These are phyloP conservation scores for Ajuga reptans DNA, from an alignment of 305 asterid genomes.

Conservation along the genomic window DNA sequence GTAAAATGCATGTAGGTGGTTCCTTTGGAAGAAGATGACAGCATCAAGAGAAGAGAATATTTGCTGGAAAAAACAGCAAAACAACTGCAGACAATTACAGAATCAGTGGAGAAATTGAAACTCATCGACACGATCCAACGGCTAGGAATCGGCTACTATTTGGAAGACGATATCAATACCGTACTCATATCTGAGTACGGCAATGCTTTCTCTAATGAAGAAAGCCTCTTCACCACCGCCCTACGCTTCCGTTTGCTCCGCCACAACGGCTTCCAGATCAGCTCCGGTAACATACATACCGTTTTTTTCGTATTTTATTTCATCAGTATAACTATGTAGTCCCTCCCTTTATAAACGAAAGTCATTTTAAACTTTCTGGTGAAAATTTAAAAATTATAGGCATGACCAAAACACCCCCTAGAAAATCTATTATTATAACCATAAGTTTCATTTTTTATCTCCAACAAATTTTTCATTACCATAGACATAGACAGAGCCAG, in stretches of 20 bases:
- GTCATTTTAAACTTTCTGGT: too few relatives aligned
- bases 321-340: too few relatives aligned
- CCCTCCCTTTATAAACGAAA: too few relatives aligned
- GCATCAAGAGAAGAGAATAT: constrained; percentile 31
- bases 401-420: too few relatives aligned
- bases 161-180: constrained; percentile 36
- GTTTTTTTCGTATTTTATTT: neutral
- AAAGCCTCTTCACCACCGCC: constrained; percentile 38
- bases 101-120: constrained; percentile 28
- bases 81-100: constrained; percentile 14
- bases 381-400: too few relatives aligned
- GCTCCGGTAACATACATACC: constrained; percentile 23
- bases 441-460: too few relatives aligned
- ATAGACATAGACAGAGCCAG: too few relatives aligned
- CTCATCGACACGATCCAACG: constrained; percentile 47
- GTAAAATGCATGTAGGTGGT: constrained; percentile 19
- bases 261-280: constrained; percentile 37
- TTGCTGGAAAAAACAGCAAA: constrained; percentile 28
- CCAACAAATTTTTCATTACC: too few relatives aligned
- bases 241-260: constrained; percentile 52
- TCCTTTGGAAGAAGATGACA: constrained; percentile 35
- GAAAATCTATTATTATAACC: too few relatives aligned
- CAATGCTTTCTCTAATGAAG: constrained; percentile 8
- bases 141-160: constrained; percentile 44
- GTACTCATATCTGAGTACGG: constrained; percentile 14